Evolutionary conservation across 345 rosid genomes (phyloP).

Genomic region (Syzygium oleosum): DNA sequence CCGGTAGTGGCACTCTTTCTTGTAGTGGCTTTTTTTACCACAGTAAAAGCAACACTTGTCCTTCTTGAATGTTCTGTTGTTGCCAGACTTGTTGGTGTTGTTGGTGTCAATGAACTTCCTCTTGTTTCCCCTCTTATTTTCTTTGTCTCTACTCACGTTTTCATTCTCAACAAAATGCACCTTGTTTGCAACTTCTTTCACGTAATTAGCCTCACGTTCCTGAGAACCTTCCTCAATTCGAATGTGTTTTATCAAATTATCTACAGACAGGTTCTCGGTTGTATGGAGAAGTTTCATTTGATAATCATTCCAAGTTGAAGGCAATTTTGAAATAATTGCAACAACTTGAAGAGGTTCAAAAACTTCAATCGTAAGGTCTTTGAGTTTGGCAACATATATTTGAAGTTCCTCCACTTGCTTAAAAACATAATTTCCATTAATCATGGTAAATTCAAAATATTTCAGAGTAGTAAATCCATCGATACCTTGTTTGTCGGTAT

Average conservation of each 20-base stretch:
- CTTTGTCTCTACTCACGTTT: not conserved
- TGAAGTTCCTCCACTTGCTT: not conserved
- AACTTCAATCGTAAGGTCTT: not conserved
- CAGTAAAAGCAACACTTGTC: not conserved
- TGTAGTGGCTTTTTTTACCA: not conserved
- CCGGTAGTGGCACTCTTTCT: rapidly evolving
- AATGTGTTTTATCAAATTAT: not conserved
- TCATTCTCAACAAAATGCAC: not conserved
- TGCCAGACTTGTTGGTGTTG: not conserved
- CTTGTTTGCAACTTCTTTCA: not conserved
- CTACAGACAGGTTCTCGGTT: not conserved
- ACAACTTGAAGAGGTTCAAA: not conserved
- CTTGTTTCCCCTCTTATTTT: not conserved
- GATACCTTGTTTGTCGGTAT: too few species aligned
- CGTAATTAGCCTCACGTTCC: not conserved
- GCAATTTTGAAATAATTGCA: not conserved
- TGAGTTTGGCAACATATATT: not conserved
- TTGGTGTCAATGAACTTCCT: not conserved
- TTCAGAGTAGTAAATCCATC: too few species aligned
- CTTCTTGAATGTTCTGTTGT: too few species aligned
- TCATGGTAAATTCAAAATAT: not conserved
- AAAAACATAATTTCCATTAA: too few species aligned
- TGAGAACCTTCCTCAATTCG: rapidly evolving
- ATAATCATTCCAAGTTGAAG: not conserved
- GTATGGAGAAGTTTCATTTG: not conserved